Conservation (phyloP, 192 early-diverging fungal genomes). For the Podila verticillata region DNA sequence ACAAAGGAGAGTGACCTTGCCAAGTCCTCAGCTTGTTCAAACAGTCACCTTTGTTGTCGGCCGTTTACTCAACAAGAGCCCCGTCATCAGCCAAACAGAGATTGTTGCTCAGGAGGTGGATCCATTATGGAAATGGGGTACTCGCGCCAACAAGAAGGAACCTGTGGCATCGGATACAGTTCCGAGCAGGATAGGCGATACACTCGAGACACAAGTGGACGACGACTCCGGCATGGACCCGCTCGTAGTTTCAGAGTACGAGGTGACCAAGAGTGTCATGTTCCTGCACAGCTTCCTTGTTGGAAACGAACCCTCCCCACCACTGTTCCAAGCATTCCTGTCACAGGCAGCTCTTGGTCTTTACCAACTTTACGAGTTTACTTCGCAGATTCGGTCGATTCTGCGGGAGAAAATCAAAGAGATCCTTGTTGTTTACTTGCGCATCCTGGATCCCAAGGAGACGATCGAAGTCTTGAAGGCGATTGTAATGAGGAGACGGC, state of each 20-base stretch:
- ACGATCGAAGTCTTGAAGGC: constrained; percentile 49
- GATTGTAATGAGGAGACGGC: constrained; percentile 57
- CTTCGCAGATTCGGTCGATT: constrained; percentile 49
- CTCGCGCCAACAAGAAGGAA: constrained; percentile 10
- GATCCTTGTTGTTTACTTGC: constrained; percentile 58
- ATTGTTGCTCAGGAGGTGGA: constrained; percentile 54
- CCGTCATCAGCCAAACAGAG: constrained; percentile 55
- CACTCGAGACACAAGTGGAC: constrained; percentile 9
- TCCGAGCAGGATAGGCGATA: background rate
- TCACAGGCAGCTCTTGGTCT: constrained; percentile 60
- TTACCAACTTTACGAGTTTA: constrained; percentile 66
- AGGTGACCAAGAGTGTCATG: constrained; percentile 54
- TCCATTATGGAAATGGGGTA: constrained; percentile 48
- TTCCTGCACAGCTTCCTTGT: constrained; percentile 66
- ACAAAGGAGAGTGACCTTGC: constrained; percentile 6
- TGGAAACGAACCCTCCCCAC: constrained; percentile 67
- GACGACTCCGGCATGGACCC: constrained; percentile 42
- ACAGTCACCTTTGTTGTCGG: constrained; percentile 62
- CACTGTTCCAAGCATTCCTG: constrained; percentile 65
- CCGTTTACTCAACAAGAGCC: constrained; percentile 60
- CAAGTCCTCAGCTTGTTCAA: constrained; percentile 40
- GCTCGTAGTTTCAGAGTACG: constrained; percentile 51
- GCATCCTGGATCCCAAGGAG: constrained; percentile 52
- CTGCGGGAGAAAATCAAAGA: constrained; percentile 57
- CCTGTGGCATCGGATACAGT: constrained; percentile 27